These are phyloP conservation scores for Agrostemma githago DNA, from an alignment of 148 eudicot genomes.

Conservation along the genomic window DNA sequence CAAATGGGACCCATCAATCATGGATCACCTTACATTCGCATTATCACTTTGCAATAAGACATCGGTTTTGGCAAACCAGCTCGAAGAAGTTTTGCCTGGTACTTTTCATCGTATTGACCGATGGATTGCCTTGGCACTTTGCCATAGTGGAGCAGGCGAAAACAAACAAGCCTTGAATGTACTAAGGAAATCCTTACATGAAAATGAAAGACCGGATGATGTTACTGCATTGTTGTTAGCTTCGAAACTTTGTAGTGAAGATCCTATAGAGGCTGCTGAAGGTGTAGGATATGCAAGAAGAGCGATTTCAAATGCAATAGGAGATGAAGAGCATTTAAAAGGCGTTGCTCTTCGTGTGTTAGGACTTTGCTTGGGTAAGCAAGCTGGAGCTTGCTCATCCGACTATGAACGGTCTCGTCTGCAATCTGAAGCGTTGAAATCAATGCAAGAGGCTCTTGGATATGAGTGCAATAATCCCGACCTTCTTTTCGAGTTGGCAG, in stretches of 20 bases:
- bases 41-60: slow-evolving; percentile 78
- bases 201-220: slow-evolving; percentile 74
- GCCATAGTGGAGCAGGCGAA: slow-evolving; percentile 60
- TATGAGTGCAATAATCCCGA: slow-evolving; percentile 57
- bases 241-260: slow-evolving; percentile 75
- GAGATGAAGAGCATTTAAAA: slow-evolving; percentile 60
- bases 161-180: slow-evolving; percentile 61
- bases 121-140: slow-evolving; percentile 81
- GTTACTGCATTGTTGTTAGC: slow-evolving; percentile 63
- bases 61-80: slow-evolving; percentile 71
- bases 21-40: slow-evolving; percentile 96
- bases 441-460: slow-evolving; percentile 56
- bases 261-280: slow-evolving; percentile 62
- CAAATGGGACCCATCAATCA: slow-evolving; percentile 79
- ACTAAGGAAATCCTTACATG: slow-evolving; percentile 69
- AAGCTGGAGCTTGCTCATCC: slow-evolving; percentile 70
- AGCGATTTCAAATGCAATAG: slow-evolving; percentile 51
- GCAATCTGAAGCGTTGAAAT: slow-evolving; percentile 78
- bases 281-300: slow-evolving; percentile 79
- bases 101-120: slow-evolving; percentile 64
- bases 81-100: slow-evolving; percentile 89
- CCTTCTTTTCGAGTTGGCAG: slow-evolving; percentile 67
- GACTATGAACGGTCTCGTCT: slow-evolving; percentile 82
- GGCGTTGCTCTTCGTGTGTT: slow-evolving; percentile 75
- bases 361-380: slow-evolving; percentile 82